A percentile compares a stretch with the other conserved stretches of the same genome.
These are phyloP conservation scores for Lentinus brumalis DNA, from an alignment of 768 basidiomycete species.

Conservation along the genomic window DNA sequence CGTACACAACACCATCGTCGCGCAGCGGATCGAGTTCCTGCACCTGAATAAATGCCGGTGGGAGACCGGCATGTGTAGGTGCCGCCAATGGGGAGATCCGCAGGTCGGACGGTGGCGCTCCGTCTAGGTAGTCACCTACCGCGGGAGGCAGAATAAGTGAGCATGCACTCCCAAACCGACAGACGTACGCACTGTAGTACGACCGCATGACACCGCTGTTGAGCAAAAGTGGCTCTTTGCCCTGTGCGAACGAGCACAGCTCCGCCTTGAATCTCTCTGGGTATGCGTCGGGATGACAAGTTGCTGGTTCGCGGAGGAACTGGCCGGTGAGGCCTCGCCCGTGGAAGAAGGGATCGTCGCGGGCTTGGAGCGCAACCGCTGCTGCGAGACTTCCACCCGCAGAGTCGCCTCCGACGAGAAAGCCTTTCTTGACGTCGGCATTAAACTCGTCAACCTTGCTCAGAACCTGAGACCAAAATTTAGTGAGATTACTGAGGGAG, in stretches of 20 bases:
- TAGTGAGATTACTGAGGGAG: background rate
- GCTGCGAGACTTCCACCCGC: constrained; percentile 29
- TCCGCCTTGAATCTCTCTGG: constrained; percentile 25
- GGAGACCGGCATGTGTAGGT: constrained; percentile 22
- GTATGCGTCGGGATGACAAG: constrained; percentile 16
- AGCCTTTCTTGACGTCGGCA: constrained; percentile 25
- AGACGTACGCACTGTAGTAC: background rate
- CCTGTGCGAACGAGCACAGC: constrained; percentile 27
- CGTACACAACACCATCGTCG: constrained; percentile 33
- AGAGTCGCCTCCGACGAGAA: constrained; percentile 29
- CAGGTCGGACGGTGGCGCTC: constrained; percentile 7
- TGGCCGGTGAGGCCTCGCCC: constrained; percentile 27
- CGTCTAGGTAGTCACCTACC: too few relatives aligned
- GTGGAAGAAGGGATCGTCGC: constrained; percentile 29
- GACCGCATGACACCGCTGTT: background rate
- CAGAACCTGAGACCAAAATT: constrained; percentile 6
- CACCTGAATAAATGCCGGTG: constrained; percentile 29
- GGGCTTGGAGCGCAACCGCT: constrained; percentile 25
- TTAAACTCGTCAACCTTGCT: constrained; percentile 11
- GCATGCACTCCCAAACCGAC: background rate
- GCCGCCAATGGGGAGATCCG: constrained; percentile 25
- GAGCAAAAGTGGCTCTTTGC: constrained; percentile 20
- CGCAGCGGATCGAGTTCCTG: constrained; percentile 28
- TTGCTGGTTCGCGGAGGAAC: constrained; percentile 25
- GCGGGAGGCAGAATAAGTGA: background rate